A percentile compares a stretch with the other conserved stretches of the same genome.
phyloP scores from a whole-genome alignment of 805 yeast genomes.

The Barnettozyma californica region DNA sequence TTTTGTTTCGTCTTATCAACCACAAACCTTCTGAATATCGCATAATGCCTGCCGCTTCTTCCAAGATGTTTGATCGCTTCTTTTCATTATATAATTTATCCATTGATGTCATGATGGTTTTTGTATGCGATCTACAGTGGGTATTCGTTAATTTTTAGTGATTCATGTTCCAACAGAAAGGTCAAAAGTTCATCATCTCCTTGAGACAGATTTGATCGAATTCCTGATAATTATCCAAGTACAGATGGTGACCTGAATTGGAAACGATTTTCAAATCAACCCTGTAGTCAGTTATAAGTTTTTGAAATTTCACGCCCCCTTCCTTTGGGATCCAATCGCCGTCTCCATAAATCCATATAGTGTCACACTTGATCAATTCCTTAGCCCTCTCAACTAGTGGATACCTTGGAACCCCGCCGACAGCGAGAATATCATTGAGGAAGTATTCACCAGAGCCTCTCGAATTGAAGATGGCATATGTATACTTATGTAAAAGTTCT shows the following conservation, averaged over 20 bases:
- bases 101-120: neutral
- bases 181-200: conserved; percentile 41
- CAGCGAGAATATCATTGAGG: conserved; percentile 74
- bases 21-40: neutral
- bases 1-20: neutral
- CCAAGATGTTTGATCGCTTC: neutral
- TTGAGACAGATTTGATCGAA: conserved; percentile 48
- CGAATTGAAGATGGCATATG: conserved; percentile 79
- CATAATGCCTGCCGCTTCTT: neutral
- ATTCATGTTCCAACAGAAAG: no score
- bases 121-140: neutral
- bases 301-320: conserved; percentile 33
- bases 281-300: conserved; percentile 22
- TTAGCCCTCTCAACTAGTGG: conserved; percentile 50
- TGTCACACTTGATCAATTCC: conserved; percentile 44
- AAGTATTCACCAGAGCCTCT: conserved; percentile 93
- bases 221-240: conserved; percentile 53
- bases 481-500: conserved; percentile 64
- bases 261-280: conserved; percentile 39
- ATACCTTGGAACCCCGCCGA: conserved; percentile 85
- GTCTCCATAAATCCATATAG: conserved; percentile 84
- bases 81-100: neutral
- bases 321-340: conserved; percentile 58
- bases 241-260: conserved; percentile 74
- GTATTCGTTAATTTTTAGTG: no score